Evolutionary conservation across 2,329 filamentous ascomycete species (phyloP).

Genomic region (Neobulgaria alba): DNA sequence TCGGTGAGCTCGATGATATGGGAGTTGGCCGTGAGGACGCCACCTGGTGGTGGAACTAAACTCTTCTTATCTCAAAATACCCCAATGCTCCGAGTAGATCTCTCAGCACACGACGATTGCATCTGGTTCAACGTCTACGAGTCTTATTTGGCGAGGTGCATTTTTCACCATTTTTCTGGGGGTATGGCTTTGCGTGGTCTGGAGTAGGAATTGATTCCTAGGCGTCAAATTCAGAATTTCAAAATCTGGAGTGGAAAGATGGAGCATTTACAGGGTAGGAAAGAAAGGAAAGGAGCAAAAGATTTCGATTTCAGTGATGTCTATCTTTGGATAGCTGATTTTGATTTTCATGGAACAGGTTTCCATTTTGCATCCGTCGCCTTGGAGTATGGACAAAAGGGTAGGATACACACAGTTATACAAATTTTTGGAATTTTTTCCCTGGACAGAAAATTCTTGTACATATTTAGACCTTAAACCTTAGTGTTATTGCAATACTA

Average conservation of each 20-base stretch:
- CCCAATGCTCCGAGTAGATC: conserved; percentile 24
- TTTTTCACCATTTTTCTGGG: conserved; percentile 5
- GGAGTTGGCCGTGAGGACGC: conserved; percentile 35
- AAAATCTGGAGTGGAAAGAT: background rate
- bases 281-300: too few species aligned
- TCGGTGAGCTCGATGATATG: conserved; percentile 42
- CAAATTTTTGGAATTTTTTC: too few species aligned
- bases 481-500: conserved; percentile 13
- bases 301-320: too few species aligned
- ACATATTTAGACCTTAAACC: conserved; percentile 18
- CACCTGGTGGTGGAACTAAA: conserved; percentile 40
- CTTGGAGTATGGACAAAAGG: background rate
- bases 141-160: conserved; percentile 18
- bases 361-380: background rate
- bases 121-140: conserved; percentile 20
- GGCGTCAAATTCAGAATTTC: background rate
- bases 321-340: too few species aligned
- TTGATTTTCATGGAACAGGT: background rate
- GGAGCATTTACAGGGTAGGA: too few species aligned
- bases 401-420: too few species aligned
- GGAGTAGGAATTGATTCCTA: background rate
- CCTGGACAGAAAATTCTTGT: conserved; percentile 20
- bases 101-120: conserved; percentile 22
- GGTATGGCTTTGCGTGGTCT: background rate
- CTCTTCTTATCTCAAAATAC: conserved; percentile 1